phyloP scores from a whole-genome alignment of 2,329 filamentous ascomycete genomes.

The Gyromitra esculenta region DNA sequence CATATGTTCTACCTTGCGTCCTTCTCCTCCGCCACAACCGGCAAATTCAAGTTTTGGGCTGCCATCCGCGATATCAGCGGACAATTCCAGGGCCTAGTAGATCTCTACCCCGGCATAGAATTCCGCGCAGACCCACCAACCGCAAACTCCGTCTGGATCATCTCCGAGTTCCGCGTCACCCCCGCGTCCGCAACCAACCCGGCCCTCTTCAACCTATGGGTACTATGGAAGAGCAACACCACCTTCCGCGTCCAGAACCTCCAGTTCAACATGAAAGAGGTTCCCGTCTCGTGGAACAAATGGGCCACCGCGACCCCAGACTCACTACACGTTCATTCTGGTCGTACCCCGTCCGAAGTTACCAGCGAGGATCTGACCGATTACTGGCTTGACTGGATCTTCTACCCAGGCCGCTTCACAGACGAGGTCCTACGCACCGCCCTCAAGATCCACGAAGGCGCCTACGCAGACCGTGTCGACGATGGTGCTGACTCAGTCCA shows the following conservation, averaged over 20 bases:
- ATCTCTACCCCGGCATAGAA: slow-evolving; percentile 72
- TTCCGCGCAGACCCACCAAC: slow-evolving; percentile 76
- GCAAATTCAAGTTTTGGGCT: slow-evolving; percentile 95
- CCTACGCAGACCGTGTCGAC: slow-evolving; percentile 41
- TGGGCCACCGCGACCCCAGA: slow-evolving; percentile 78
- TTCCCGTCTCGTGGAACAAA: slow-evolving; percentile 71
- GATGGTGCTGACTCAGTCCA: slow-evolving; percentile 72
- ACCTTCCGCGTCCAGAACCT: slow-evolving; percentile 78
- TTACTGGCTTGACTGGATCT: slow-evolving; percentile 84
- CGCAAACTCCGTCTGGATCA: slow-evolving; percentile 79
- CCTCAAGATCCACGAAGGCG: slow-evolving; percentile 76
- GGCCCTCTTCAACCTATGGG: slow-evolving; percentile 73
- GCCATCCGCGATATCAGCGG: slow-evolving; percentile 71
- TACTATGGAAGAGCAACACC: slow-evolving; percentile 85
- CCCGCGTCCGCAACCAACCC: slow-evolving; percentile 64
- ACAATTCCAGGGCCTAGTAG: slow-evolving; percentile 62
- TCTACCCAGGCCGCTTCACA: slow-evolving; percentile 84
- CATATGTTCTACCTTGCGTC: slow-evolving; percentile 74
- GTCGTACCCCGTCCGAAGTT: slow-evolving; percentile 70
- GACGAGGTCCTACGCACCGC: slow-evolving; percentile 83
- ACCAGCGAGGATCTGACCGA: slow-evolving; percentile 76
- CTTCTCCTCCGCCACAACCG: slow-evolving; percentile 85
- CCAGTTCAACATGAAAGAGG: slow-evolving; percentile 74
- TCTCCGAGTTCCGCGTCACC: slow-evolving; percentile 77
- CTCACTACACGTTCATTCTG: slow-evolving; percentile 66